A percentile compares a stretch with the other conserved stretches of the same genome.
Conservation (phyloP, 768 basidiomycete species). For the Kwoniella heveanensis region DNA sequence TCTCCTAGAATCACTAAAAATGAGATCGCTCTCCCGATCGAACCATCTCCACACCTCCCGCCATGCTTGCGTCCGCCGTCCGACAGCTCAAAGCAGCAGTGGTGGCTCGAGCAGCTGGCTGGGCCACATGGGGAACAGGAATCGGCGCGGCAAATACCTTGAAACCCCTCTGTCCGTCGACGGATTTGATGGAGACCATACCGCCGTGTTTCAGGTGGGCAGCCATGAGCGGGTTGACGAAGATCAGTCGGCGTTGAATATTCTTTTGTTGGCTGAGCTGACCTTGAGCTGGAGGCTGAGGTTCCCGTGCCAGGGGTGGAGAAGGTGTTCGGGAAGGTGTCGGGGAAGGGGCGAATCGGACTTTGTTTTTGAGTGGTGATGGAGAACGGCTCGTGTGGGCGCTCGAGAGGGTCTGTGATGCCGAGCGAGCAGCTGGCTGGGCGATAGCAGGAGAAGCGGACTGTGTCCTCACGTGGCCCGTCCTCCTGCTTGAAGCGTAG, state of each 20-base stretch:
- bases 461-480: neutral
- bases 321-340: constrained; percentile 2
- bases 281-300: neutral
- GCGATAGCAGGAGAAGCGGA: neutral
- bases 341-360: neutral
- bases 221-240: constrained; percentile 44
- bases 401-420: neutral
- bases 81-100: too few relatives aligned
- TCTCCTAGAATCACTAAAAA: too few relatives aligned
- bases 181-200: constrained; percentile 29
- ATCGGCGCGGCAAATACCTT: constrained; percentile 10
- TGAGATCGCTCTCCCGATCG: neutral
- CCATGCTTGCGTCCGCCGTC: neutral
- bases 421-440: neutral
- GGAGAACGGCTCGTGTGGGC: neutral
- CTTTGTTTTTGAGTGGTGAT: neutral
- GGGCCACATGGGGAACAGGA: too few relatives aligned
- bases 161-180: constrained; percentile 34
- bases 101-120: too few relatives aligned
- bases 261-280: neutral
- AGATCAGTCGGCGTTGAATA: constrained; percentile 32
- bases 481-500: neutral
- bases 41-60: constrained; percentile 11
- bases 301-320: neutral
- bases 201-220: constrained; percentile 40